Conservation (phyloP, 257 asterid species). For the Salvia rosmarinus region DNA sequence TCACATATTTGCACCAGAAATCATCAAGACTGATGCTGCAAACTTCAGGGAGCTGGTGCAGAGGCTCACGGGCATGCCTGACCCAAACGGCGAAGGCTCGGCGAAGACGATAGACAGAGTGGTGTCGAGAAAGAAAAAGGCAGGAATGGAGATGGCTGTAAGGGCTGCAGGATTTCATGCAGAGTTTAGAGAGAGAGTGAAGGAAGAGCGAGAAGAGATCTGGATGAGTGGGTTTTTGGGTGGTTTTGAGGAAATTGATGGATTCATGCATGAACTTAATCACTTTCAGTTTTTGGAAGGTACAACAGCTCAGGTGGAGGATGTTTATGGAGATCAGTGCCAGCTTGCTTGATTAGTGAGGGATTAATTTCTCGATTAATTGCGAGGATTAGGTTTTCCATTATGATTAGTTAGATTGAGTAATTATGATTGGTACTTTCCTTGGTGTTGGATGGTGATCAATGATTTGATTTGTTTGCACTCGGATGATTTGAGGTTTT, state of each 20-base stretch:
- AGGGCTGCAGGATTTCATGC: constrained; percentile 30
- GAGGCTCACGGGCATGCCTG: constrained; percentile 87
- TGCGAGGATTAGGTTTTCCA: not conserved
- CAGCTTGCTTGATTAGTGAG: not conserved
- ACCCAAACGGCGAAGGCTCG: not conserved
- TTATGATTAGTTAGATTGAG: not conserved
- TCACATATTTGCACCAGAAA: constrained; percentile 92
- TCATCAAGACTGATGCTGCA: constrained; percentile 76
- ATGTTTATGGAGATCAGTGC: constrained; percentile 10
- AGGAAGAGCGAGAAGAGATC: constrained; percentile 73
- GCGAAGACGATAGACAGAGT: constrained; percentile 20
- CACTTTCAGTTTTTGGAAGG: constrained; percentile 41
- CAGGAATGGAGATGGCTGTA: constrained; percentile 37
- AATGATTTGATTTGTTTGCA: constrained; percentile 11
- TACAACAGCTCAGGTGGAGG: constrained; percentile 10
- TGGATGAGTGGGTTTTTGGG: constrained; percentile 70
- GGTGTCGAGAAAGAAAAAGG: constrained; percentile 14
- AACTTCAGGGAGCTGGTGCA: constrained; percentile 88
- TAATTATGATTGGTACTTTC: not conserved
- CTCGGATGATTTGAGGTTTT: not conserved
- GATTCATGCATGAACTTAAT: constrained; percentile 59
- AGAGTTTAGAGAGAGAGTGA: constrained; percentile 50
- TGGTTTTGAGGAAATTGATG: constrained; percentile 60
- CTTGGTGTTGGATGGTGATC: not conserved
- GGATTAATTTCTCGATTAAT: not conserved